These are phyloP conservation scores for Graphium sp. DNA, from an alignment of 2,329 filamentous ascomycete genomes.

Conservation along the genomic window DNA sequence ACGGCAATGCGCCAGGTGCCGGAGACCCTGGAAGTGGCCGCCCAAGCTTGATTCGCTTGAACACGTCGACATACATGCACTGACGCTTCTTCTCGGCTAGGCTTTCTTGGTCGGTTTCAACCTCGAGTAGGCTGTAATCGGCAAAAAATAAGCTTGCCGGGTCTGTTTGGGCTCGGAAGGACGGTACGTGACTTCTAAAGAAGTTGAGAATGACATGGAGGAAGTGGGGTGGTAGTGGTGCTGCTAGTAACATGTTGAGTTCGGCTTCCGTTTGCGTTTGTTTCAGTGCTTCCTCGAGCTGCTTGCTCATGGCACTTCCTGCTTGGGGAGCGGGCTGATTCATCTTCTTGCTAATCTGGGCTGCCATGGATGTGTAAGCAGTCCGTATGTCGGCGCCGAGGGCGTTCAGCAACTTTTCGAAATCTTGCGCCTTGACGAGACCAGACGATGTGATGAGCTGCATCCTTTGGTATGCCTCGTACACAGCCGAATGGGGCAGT, in stretches of 20 bases:
- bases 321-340: constrained; percentile 18
- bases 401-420: constrained; percentile 41
- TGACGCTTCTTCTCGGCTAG: constrained; percentile 19
- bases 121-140: constrained; percentile 52
- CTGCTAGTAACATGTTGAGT: constrained; percentile 31
- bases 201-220: constrained; percentile 45
- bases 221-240: constrained; percentile 27
- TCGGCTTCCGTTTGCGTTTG: constrained; percentile 30
- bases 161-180: constrained; percentile 43
- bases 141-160: constrained; percentile 54
- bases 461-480: constrained; percentile 38
- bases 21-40: constrained; percentile 3
- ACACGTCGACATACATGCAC: constrained; percentile 32
- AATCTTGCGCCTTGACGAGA: constrained; percentile 40
- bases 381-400: constrained; percentile 31
- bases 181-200: constrained; percentile 40
- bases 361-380: constrained; percentile 27
- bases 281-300: constrained; percentile 25
- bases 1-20: constrained; percentile 8
- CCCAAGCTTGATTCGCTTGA: constrained; percentile 38
- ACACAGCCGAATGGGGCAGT: constrained; percentile 31
- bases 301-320: constrained; percentile 12
- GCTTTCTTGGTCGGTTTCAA: constrained; percentile 38
- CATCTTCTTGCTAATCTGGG: constrained; percentile 25
- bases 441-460: constrained; percentile 29